Conservation (phyloP, 2,329 filamentous ascomycete genomes). For the Fusarium chaquense region DNA sequence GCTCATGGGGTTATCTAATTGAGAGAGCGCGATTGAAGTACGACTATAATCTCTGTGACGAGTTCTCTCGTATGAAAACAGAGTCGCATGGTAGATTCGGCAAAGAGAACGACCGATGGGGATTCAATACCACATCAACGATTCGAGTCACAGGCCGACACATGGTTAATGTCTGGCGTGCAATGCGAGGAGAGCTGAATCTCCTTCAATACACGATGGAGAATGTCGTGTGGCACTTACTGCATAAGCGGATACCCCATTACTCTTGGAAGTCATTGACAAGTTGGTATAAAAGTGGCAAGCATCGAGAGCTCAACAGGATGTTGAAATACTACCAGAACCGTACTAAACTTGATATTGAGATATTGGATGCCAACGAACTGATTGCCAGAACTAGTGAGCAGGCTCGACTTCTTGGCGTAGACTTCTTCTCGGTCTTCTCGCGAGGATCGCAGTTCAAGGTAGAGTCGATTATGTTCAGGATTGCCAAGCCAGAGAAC, state of each 20-base stretch:
- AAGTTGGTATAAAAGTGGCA: slow-evolving; percentile 80
- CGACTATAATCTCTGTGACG: slow-evolving; percentile 90
- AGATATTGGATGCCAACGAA: slow-evolving; percentile 91
- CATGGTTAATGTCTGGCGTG: slow-evolving; percentile 97
- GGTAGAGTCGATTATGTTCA: slow-evolving; percentile 98
- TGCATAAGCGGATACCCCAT: slow-evolving; percentile 89
- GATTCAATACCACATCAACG: slow-evolving; percentile 92
- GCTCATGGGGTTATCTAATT: slow-evolving; percentile 95
- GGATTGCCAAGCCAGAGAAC: slow-evolving; percentile 97
- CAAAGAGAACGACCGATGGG: slow-evolving; percentile 90
- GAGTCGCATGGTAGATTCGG: slow-evolving; percentile 86
- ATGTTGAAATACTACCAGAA: slow-evolving; percentile 82
- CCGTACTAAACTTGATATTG: slow-evolving; percentile 84
- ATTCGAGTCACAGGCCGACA: slow-evolving; percentile 94
- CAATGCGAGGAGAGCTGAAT: slow-evolving; percentile 93
- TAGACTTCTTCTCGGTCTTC: slow-evolving; percentile 98
- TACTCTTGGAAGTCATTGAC: slow-evolving; percentile 85
- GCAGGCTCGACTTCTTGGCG: slow-evolving; percentile 89
- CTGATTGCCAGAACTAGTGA: slow-evolving; percentile 90
- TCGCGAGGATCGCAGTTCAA: slow-evolving; percentile 97
- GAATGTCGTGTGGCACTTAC: slow-evolving; percentile 90
- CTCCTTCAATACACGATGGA: slow-evolving; percentile 96
- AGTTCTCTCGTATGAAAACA: slow-evolving; percentile 88
- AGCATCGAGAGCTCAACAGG: slow-evolving; percentile 76
- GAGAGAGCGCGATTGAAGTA: slow-evolving; percentile 88